A percentile compares a stretch with the other conserved stretches of the same genome.
Evolutionary conservation across 192 early-diverging fungal species (phyloP).

Genomic region (Glomus cerebriforme): DNA sequence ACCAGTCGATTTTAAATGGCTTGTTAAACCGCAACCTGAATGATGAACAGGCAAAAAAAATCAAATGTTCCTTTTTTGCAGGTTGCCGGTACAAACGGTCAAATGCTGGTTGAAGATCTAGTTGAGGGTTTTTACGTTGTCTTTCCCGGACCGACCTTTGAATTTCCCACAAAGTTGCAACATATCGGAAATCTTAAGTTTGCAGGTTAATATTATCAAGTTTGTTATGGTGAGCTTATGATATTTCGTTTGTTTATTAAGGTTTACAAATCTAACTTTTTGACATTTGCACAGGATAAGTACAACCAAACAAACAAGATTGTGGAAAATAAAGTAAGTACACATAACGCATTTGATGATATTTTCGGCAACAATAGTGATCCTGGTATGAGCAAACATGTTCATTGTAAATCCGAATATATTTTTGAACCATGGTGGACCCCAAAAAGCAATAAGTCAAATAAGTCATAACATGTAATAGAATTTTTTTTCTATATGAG

Average conservation of each 20-base stretch:
- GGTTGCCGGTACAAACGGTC: slow-evolving; percentile 30
- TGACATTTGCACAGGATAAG: slow-evolving; percentile 31
- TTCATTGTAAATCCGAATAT: slow-evolving; percentile 30
- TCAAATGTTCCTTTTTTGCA: slow-evolving; percentile 34
- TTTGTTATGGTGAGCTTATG: too few species aligned
- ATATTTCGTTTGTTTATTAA: slow-evolving; percentile 18
- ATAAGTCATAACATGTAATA: slow-evolving; percentile 18
- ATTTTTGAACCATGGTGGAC: slow-evolving; percentile 22
- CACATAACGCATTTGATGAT: slow-evolving; percentile 28
- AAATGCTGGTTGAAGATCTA: slow-evolving; percentile 31
- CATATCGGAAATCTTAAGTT: slow-evolving; percentile 30
- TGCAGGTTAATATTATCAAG: slow-evolving; percentile 32
- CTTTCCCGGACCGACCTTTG: slow-evolving; percentile 32
- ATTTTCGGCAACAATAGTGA: slow-evolving; percentile 28
- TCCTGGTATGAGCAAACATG: slow-evolving; percentile 9
- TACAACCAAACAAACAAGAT: slow-evolving; percentile 28
- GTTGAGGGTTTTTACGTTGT: slow-evolving; percentile 30
- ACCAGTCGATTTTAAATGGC: too few species aligned
- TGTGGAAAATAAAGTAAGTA: slow-evolving; percentile 24
- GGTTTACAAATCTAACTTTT: slow-evolving; percentile 27
- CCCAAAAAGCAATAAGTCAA: too few species aligned
- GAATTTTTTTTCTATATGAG: slow-evolving; percentile 9
- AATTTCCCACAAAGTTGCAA: slow-evolving; percentile 32
- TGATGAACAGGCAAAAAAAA: slow-evolving; percentile 29
- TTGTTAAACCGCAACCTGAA: slow-evolving; percentile 30